phyloP scores from a whole-genome alignment of 805 yeast species.

The Nakazawaea ernobii region DNA sequence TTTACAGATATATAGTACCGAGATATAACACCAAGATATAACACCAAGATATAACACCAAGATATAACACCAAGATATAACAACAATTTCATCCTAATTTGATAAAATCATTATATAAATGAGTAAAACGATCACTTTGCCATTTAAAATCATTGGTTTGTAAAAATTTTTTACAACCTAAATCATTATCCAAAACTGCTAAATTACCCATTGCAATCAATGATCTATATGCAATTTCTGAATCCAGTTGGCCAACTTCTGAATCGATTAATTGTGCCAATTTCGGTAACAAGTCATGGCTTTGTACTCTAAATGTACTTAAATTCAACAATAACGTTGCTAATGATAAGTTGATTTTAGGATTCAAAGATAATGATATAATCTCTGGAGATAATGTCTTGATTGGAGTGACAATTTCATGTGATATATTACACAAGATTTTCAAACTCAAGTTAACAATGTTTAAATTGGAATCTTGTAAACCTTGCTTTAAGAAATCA shows the following conservation, averaged over 20 bases:
- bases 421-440: conserved; percentile 48
- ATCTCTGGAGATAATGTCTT: conserved; percentile 27
- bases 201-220: conserved; percentile 60
- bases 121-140: conserved; percentile 6
- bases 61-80: too few species aligned
- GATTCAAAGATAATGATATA: conserved; percentile 17
- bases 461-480: conserved; percentile 25
- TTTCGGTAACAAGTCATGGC: conserved; percentile 22
- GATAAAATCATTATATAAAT: conserved; percentile 8
- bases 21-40: too few species aligned
- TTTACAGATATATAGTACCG: too few species aligned
- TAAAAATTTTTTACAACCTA: conserved; percentile 2
- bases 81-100: neutral
- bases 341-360: conserved; percentile 30
- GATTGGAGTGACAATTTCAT: conserved; percentile 37
- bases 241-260: conserved; percentile 28
- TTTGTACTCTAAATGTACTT: conserved; percentile 29
- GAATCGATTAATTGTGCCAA: conserved; percentile 18
- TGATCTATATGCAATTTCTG: conserved; percentile 67
- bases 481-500: conserved; percentile 37
- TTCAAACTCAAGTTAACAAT: conserved; percentile 53
- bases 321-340: conserved; percentile 49
- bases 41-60: too few species aligned
- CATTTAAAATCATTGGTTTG: conserved; percentile 1
- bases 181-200: conserved; percentile 15